These are phyloP conservation scores for Dillenia suffruticosa DNA, from an alignment of 164 flowering plant species.

Conservation along the genomic window DNA sequence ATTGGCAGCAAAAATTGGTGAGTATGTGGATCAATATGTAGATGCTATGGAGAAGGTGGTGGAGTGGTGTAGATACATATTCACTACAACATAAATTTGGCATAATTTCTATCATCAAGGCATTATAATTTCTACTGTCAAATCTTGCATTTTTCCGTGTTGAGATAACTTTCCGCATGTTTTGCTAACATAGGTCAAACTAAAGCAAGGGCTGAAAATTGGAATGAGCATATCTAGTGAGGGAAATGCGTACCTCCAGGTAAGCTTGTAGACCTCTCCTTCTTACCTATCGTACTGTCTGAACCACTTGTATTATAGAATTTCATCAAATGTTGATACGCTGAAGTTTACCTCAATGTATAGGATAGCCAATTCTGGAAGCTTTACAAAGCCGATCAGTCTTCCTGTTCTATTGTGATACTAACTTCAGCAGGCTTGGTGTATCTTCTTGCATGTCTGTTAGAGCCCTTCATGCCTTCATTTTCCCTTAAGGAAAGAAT, in stretches of 20 bases:
- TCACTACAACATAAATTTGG: no score
- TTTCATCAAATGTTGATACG: no score
- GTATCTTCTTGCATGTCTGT: slow-evolving; percentile 72
- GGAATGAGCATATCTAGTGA: slow-evolving; percentile 90
- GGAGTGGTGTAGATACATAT: not conserved
- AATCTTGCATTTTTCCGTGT: not conserved
- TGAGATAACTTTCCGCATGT: not conserved
- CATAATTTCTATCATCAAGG: no score
- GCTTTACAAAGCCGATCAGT: slow-evolving; percentile 72
- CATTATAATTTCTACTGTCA: no score
- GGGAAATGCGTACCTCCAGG: slow-evolving; percentile 94
- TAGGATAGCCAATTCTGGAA: slow-evolving; percentile 95
- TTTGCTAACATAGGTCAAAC: slow-evolving; percentile 57
- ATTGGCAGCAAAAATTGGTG: slow-evolving; percentile 64
- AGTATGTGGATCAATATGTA: slow-evolving; percentile 61
- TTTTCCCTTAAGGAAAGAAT: slow-evolving; percentile 68
- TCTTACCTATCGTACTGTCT: no score
- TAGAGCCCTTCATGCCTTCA: slow-evolving; percentile 97
- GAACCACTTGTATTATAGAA: no score
- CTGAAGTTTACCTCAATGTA: slow-evolving; percentile 3
- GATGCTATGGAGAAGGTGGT: slow-evolving; percentile 96
- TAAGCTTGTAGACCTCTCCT: slow-evolving; percentile 21
- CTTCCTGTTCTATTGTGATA: slow-evolving; percentile 75
- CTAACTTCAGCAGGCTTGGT: slow-evolving; percentile 82
- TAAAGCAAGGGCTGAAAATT: slow-evolving; percentile 86